Conservation (phyloP, 2,329 filamentous ascomycete species). For the Fusarium annulatum region DNA sequence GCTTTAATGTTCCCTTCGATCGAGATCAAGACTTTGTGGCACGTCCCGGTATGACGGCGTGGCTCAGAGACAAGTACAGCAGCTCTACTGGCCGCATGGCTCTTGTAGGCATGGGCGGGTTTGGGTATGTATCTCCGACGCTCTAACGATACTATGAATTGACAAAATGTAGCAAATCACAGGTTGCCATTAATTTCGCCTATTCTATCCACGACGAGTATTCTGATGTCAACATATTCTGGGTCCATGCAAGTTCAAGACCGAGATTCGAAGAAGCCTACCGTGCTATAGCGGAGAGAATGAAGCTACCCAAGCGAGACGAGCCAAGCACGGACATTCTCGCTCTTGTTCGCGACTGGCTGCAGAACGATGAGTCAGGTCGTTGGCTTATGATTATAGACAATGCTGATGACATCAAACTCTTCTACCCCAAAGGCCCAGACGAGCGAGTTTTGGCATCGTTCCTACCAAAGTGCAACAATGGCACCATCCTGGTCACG, state of each 20-base stretch:
- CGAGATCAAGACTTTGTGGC: slow-evolving; percentile 48
- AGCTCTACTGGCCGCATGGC: slow-evolving; percentile 39
- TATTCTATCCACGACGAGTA: slow-evolving; percentile 44
- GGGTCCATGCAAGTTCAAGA: slow-evolving; percentile 50
- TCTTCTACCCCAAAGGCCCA: neutral
- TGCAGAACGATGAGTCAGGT: slow-evolving; percentile 38
- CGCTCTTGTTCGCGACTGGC: slow-evolving; percentile 46
- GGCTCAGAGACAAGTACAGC: slow-evolving; percentile 36
- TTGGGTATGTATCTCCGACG: slow-evolving; percentile 26
- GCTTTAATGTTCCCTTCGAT: slow-evolving; percentile 42
- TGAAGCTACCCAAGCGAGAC: slow-evolving; percentile 46
- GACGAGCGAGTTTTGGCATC: neutral
- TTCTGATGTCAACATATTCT: slow-evolving; percentile 51
- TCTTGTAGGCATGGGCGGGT: slow-evolving; percentile 51
- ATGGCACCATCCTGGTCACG: slow-evolving; percentile 34
- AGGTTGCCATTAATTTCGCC: slow-evolving; percentile 51
- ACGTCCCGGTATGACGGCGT: slow-evolving; percentile 42
- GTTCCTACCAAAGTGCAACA: slow-evolving; percentile 18
- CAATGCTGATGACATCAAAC: slow-evolving; percentile 29
- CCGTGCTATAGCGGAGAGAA: slow-evolving; percentile 48
- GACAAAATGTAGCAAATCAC: slow-evolving; percentile 33
- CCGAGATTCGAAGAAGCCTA: slow-evolving; percentile 51
- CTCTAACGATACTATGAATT: accelerated
- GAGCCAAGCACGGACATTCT: slow-evolving; percentile 49
- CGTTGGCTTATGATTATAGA: slow-evolving; percentile 40